These are phyloP conservation scores for Gynostemma pentaphyllum DNA, from an alignment of 306 rosid species.

Conservation along the genomic window DNA sequence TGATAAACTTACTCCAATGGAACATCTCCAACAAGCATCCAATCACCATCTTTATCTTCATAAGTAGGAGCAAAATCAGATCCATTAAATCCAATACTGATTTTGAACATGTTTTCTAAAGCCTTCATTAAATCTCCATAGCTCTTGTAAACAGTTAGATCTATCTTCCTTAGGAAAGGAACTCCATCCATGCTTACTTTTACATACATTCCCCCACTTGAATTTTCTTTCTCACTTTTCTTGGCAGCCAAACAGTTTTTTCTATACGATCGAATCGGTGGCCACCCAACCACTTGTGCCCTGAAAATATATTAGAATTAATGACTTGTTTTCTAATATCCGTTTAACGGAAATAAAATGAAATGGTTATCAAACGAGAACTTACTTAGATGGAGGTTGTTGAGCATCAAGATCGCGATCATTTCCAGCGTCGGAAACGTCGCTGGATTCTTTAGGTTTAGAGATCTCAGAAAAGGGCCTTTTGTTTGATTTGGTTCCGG, in stretches of 20 bases:
- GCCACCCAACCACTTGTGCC: conserved; percentile 92
- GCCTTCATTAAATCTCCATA: conserved; percentile 61
- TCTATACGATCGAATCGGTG: conserved; percentile 65
- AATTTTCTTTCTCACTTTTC: conserved; percentile 29
- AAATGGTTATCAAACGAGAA: no score
- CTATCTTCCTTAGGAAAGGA: conserved; percentile 74
- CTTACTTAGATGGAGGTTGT: conserved; percentile 51
- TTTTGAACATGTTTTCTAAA: conserved; percentile 54
- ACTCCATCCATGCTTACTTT: conserved; percentile 92
- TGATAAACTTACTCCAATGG: conserved; percentile 17
- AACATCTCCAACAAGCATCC: conserved; percentile 18
- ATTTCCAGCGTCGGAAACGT: conserved; percentile 9
- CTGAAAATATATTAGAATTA: no score
- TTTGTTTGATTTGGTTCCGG: neutral
- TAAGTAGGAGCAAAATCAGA: conserved; percentile 7
- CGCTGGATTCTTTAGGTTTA: neutral
- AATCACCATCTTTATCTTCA: conserved; percentile 14
- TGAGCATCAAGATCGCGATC: neutral
- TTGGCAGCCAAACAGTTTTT: conserved; percentile 39
- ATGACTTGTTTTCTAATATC: no score
- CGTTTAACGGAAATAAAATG: no score
- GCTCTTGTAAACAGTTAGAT: conserved; percentile 50
- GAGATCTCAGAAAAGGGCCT: neutral
- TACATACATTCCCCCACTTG: conserved; percentile 33
- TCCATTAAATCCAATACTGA: conserved; percentile 33